Conservation (phyloP, 768 basidiomycete genomes). For the Rhodotorula diobovata region DNA sequence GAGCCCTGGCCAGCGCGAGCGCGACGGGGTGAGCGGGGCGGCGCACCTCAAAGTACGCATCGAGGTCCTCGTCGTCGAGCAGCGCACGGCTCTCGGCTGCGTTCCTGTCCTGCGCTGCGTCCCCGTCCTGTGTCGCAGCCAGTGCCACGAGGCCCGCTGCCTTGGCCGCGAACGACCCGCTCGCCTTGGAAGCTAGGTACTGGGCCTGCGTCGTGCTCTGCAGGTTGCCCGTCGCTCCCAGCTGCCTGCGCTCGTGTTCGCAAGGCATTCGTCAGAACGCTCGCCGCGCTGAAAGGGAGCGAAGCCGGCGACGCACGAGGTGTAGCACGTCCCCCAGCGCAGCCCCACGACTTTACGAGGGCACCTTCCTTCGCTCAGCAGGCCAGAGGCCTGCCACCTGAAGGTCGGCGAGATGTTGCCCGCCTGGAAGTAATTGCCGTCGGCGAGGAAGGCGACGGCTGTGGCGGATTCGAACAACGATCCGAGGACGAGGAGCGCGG, state of each 20-base stretch:
- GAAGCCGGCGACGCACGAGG: slow-evolving; percentile 1
- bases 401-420: not conserved
- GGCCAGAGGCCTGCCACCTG: slow-evolving; percentile 18
- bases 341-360: not conserved
- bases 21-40: not conserved
- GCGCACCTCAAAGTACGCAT: slow-evolving; percentile 15
- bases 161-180: not conserved
- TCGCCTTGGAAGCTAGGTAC: not conserved
- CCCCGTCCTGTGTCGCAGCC: too few species aligned
- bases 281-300: not conserved
- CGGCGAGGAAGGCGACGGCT: not conserved
- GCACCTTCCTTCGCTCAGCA: not conserved
- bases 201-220: slow-evolving; percentile 16
- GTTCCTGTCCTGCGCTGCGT: not conserved
- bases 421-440: slow-evolving; percentile 10
- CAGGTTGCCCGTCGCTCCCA: slow-evolving; percentile 13
- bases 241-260: not conserved
- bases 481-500: not conserved
- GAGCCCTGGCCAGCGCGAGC: not conserved
- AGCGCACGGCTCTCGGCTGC: not conserved
- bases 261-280: not conserved
- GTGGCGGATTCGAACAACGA: not conserved
- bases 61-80: slow-evolving; percentile 22
- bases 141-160: not conserved
- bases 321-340: slow-evolving; percentile 9